Percentiles rank a stretch among this genome's conserved stretches.
These are phyloP conservation scores for Clarireedia hainanense DNA, from an alignment of 2,329 filamentous ascomycete species.

Conservation along the genomic window DNA sequence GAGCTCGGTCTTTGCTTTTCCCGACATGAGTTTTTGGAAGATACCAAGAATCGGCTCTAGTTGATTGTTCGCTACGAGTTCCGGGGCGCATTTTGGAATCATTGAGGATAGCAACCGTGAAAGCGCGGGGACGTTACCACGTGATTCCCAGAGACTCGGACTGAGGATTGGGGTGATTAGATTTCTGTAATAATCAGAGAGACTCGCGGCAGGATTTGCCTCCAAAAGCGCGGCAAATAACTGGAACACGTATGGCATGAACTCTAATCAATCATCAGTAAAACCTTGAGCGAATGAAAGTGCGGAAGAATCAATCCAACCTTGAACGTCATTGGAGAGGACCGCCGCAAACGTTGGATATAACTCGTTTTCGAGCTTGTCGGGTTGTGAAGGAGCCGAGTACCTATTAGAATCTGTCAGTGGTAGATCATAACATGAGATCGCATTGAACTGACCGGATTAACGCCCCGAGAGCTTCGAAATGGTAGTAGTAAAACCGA, in stretches of 20 bases:
- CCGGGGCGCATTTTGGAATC: constrained; percentile 65
- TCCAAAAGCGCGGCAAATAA: constrained; percentile 87
- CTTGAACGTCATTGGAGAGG: constrained; percentile 72
- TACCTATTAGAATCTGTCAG: constrained; percentile 34
- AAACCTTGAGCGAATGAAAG: not conserved
- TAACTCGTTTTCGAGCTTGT: constrained; percentile 69
- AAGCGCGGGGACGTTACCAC: constrained; percentile 87
- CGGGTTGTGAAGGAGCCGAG: constrained; percentile 59
- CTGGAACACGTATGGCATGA: constrained; percentile 94
- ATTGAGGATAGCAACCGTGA: constrained; percentile 78
- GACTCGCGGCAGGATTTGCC: constrained; percentile 67
- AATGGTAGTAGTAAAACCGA: constrained; percentile 97
- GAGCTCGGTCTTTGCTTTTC: constrained; percentile 55
- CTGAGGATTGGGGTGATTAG: constrained; percentile 72
- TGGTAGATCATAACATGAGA: not conserved
- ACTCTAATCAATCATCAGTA: constrained; percentile 52
- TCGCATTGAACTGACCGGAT: constrained; percentile 38
- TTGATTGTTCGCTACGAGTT: constrained; percentile 72
- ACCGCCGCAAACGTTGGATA: constrained; percentile 79
- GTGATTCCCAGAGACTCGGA: constrained; percentile 81
- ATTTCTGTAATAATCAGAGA: constrained; percentile 74
- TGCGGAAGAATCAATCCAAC: constrained; percentile 34
- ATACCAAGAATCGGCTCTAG: constrained; percentile 86
- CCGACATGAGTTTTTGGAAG: constrained; percentile 80
- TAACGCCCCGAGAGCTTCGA: constrained; percentile 86